These are phyloP conservation scores for Hibiscus trionum DNA, from an alignment of 345 rosid genomes.

Conservation along the genomic window DNA sequence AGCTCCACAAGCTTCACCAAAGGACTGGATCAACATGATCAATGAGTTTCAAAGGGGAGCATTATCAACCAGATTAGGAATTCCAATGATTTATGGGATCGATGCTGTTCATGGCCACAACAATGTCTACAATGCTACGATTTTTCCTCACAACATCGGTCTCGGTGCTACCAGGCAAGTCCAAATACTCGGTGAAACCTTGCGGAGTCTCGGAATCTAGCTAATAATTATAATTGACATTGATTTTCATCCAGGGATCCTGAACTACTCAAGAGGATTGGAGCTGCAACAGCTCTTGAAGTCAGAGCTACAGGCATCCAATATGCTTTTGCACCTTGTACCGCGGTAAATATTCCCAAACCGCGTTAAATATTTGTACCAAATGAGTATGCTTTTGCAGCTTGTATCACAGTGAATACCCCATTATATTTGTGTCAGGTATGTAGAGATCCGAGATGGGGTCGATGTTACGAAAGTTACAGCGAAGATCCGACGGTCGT, in stretches of 20 bases:
- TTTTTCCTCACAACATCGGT: constrained; percentile 87
- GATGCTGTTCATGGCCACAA: constrained; percentile 89
- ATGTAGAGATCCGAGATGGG: constrained; percentile 17
- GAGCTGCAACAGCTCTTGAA: constrained; percentile 94
- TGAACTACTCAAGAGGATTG: constrained; percentile 61
- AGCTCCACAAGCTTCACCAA: constrained; percentile 28
- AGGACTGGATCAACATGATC: constrained; percentile 35
- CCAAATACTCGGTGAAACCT: neutral
- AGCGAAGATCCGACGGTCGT: constrained; percentile 18
- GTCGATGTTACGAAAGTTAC: constrained; percentile 12
- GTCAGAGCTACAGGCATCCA: constrained; percentile 81
- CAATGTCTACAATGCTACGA: constrained; percentile 67
- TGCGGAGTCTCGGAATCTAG: neutral
- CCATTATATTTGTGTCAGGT: neutral
- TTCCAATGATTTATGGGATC: constrained; percentile 73
- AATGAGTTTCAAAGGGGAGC: constrained; percentile 48
- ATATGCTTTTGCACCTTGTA: constrained; percentile 79
- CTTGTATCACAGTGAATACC: constrained; percentile 64
- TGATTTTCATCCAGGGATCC: constrained; percentile 48
- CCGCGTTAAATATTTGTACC: neutral
- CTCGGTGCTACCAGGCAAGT: constrained; percentile 81
- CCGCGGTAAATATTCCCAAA: constrained; percentile 40
- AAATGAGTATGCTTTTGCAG: constrained; percentile 53
- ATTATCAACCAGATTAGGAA: constrained; percentile 62
- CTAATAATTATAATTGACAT: neutral